These are phyloP conservation scores for Immersiporthe knoxdaviesiana DNA, from an alignment of 2,329 filamentous ascomycete genomes.

Conservation along the genomic window DNA sequence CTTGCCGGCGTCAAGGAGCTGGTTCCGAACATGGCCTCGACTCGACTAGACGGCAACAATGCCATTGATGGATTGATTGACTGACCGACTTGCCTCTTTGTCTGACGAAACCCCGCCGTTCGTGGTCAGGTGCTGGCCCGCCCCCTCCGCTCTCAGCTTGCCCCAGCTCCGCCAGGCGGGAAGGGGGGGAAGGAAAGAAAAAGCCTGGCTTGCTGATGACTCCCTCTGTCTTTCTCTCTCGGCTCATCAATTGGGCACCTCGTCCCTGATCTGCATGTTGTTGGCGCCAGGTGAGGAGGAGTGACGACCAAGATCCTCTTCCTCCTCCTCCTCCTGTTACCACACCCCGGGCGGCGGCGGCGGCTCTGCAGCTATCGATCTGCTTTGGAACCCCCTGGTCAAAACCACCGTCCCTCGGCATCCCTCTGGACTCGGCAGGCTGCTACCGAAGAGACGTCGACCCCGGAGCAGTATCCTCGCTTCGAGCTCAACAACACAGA, in stretches of 20 bases:
- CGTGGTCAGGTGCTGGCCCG: not conserved
- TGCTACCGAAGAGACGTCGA: slow-evolving; percentile 4
- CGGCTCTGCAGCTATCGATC: slow-evolving; percentile 8
- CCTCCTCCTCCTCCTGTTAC: not conserved
- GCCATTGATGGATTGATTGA: not conserved
- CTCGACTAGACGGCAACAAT: not conserved
- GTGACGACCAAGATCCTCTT: not conserved
- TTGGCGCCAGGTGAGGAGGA: not conserved
- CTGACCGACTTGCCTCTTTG: not conserved
- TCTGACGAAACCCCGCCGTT: not conserved
- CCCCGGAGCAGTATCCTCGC: not conserved
- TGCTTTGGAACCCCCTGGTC: not conserved
- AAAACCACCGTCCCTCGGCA: not conserved
- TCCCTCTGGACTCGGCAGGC: slow-evolving; percentile 2
- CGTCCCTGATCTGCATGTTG: slow-evolving; percentile 2
- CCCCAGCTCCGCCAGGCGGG: not conserved
- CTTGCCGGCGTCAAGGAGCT: not conserved
- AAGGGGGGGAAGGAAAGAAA: too few relatives aligned
- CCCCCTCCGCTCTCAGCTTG: not conserved
- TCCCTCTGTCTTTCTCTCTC: not conserved
- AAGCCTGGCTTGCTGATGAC: not conserved
- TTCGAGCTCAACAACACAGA: not conserved
- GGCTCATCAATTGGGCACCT: not conserved
- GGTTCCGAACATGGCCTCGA: not conserved
- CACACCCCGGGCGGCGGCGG: not conserved